phyloP scores from a whole-genome alignment of 805 yeast species.

The Suhomyces faveliae region DNA sequence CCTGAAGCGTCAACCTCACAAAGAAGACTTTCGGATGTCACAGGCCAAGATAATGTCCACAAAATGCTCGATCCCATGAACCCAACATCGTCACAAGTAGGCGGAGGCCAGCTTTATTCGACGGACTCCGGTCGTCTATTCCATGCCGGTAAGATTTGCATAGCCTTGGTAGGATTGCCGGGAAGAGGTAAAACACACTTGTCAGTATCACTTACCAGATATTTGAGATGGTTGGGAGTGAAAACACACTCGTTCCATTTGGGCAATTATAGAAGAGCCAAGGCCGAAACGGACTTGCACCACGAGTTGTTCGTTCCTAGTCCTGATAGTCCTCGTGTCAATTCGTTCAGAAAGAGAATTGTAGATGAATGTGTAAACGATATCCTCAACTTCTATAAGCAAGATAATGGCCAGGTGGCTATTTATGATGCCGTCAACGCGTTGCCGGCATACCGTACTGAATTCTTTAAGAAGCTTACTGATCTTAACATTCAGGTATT shows the following conservation, averaged over 20 bases:
- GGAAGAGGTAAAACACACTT: constrained; percentile 95
- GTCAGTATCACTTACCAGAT: constrained; percentile 87
- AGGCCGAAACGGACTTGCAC: constrained; percentile 52
- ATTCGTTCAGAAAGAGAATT: constrained; percentile 54
- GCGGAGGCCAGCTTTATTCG: constrained; percentile 77
- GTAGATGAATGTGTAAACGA: constrained; percentile 66
- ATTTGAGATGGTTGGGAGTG: constrained; percentile 94
- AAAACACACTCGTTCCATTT: constrained; percentile 88
- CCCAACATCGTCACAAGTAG: constrained; percentile 40
- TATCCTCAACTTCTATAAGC: constrained; percentile 65
- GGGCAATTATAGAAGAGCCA: constrained; percentile 80
- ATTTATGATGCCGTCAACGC: constrained; percentile 96
- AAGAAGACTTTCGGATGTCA: constrained; percentile 40
- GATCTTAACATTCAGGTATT: constrained; percentile 67
- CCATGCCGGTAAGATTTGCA: constrained; percentile 92
- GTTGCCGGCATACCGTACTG: constrained; percentile 60
- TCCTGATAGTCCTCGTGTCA: constrained; percentile 47
- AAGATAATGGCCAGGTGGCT: constrained; percentile 88
- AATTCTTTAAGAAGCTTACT: constrained; percentile 53
- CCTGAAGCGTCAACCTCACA: constrained; percentile 23
- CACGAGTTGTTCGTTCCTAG: constrained; percentile 65
- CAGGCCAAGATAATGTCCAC: constrained; percentile 61
- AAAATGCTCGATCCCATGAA: constrained; percentile 61
- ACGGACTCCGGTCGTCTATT: constrained; percentile 90
- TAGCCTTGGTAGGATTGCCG: constrained; percentile 88